phyloP scores from a whole-genome alignment of 208 protist species.

The Acanthamoeba royreba region DNA sequence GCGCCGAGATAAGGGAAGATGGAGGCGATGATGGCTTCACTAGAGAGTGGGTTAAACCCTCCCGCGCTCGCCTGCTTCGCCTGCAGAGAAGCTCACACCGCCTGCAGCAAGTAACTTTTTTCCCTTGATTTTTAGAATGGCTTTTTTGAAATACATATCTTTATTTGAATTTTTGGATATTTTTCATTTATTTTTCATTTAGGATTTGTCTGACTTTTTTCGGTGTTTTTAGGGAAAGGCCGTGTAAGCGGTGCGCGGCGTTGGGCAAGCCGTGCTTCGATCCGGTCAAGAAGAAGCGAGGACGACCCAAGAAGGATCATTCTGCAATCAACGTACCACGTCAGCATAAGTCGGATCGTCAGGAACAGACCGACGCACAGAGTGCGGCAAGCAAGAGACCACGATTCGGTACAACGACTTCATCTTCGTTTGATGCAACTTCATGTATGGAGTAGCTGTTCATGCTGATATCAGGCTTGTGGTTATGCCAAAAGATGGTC shows the following conservation, averaged over 20 bases:
- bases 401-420: no score
- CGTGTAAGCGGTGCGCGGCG: neutral
- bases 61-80: neutral
- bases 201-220: neutral
- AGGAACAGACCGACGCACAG: neutral
- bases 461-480: no score
- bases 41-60: neutral
- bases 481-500: no score
- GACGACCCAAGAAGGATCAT: neutral
- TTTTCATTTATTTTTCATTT: neutral
- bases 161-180: no score
- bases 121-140: no score
- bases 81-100: neutral
- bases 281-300: constrained; percentile 1
- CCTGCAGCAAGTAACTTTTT: neutral
- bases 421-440: no score
- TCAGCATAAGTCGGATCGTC: neutral
- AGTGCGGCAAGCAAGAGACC: no score
- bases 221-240: neutral
- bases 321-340: neutral
- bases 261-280: neutral
- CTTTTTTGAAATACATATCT: no score
- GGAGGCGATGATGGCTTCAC: neutral
- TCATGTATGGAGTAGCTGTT: no score
- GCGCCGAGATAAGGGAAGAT: no score